Evolutionary conservation across 768 basidiomycete species (phyloP).

Genomic region (Rhodocollybia butyracea): DNA sequence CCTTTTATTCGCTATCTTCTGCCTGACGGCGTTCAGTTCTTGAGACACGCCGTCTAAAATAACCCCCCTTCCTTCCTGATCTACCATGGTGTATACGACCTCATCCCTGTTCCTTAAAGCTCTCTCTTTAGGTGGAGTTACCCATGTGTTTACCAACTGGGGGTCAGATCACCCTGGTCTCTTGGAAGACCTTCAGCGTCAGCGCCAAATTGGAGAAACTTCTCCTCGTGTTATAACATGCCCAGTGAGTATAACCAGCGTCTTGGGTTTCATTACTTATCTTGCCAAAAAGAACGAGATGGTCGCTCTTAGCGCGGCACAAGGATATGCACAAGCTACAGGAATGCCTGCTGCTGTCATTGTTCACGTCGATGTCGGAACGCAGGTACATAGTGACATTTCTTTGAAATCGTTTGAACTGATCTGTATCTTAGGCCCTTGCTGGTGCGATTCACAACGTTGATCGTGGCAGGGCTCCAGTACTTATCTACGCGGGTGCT

Average conservation of each 20-base stretch:
- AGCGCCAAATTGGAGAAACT: conserved; percentile 39
- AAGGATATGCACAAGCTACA: conserved; percentile 65
- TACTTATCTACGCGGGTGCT: conserved; percentile 72
- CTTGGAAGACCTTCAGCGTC: conserved; percentile 64
- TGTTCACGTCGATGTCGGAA: conserved; percentile 72
- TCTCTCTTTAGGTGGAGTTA: conserved; percentile 54
- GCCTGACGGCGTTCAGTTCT: no score
- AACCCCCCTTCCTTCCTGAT: background rate
- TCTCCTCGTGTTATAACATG: conserved; percentile 57
- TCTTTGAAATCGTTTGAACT: background rate
- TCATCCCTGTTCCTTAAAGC: conserved; percentile 61
- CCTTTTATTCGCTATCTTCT: no score
- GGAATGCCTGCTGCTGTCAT: conserved; percentile 70
- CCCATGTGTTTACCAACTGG: conserved; percentile 73
- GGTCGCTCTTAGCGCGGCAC: conserved; percentile 70
- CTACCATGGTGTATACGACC: conserved; percentile 32
- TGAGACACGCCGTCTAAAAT: no score
- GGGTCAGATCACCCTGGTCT: conserved; percentile 74
- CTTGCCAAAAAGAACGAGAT: no score
- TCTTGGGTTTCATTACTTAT: no score
- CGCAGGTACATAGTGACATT: conserved; percentile 40
- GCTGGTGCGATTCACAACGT: conserved; percentile 75
- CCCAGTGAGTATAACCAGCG: no score
- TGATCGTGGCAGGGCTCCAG: conserved; percentile 55
- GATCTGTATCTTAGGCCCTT: conserved; percentile 40